Evolutionary conservation across 2,329 filamentous ascomycete genomes (phyloP).

Genomic region (Berkeleyomyces basicola): DNA sequence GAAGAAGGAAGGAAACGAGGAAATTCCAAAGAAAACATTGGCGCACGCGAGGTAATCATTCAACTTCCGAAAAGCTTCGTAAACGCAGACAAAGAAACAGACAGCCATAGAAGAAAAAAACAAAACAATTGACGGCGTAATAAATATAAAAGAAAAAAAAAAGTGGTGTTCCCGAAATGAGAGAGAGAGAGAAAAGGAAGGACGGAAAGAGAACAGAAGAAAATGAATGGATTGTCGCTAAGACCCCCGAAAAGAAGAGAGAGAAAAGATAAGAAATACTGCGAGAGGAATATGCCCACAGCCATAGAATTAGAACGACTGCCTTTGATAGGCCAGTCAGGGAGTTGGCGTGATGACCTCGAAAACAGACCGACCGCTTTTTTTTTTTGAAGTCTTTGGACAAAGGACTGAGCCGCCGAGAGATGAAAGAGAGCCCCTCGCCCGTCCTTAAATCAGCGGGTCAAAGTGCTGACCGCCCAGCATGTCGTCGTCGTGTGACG

Average conservation of each 20-base stretch:
- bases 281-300: neutral
- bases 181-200: neutral
- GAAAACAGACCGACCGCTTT: neutral
- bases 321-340: neutral
- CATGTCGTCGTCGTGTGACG: constrained; percentile 44
- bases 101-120: neutral
- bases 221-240: neutral
- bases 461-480: constrained; percentile 48
- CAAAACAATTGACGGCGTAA: neutral
- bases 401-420: too few relatives aligned
- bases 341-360: neutral
- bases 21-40: neutral
- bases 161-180: neutral
- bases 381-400: too few relatives aligned
- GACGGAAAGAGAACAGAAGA: neutral
- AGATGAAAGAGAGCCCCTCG: neutral
- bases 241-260: neutral
- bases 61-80: constrained; percentile 2
- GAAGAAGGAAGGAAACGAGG: neutral
- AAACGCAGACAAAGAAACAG: neutral
- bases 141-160: constrained; percentile 1
- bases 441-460: constrained; percentile 25
- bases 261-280: neutral
- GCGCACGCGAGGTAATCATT: neutral
- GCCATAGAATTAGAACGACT: neutral